Base-by-base conservation (phyloP, 2,329 filamentous ascomycete species). In the Claviceps citrina region DNA sequence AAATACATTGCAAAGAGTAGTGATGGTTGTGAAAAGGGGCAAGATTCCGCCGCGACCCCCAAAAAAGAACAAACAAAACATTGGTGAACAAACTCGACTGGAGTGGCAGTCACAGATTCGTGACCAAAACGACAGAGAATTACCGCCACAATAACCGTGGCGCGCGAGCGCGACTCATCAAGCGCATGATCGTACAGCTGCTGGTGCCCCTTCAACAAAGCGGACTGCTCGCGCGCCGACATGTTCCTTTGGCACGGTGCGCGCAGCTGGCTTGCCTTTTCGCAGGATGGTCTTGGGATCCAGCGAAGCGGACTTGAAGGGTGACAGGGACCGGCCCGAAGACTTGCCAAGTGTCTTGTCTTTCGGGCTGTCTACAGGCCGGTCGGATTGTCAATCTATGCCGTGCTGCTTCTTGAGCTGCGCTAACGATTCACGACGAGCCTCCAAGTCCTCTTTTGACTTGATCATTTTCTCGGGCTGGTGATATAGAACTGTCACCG, bases 351-450 rank as follows among this genome's bases (percentile, higher is more conserved):
- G 47, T 51, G 55, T 58, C 55, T 66, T 58, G 53, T 58, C 58
- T 50, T 52, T 57, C 59, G 58, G 60, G 58, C 55, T 61, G 56
- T 71, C 72, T 60, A 63, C 68, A 73, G 73, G 66, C 75, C 75
- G 76, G 76, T 80, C 76, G 71, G 70, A 74, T 75, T 76, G 76
- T 89, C 85, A 98, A 79, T 95, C 89, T 73, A 96, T 95, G 61
- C 87, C 89, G 66, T 98, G 86, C 65, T 96, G 84, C 60, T 81
- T 78, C 71, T 98, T 98, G 68, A 96, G 79, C 70, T 85, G 83
- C 76, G 93, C 89, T 83, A 98, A 78, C 71, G 89, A 91, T 64
- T 93, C 84, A 67, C 91, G 84, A 67, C 91, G 84, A 55, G 85
- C 80, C 57, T 89, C 84, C 57, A 96, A 73, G 66, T 95, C 86